Percentiles rank a stretch among this genome's conserved stretches.
These are phyloP conservation scores for Neonectria sp. DNA, from an alignment of 2,329 filamentous ascomycete species.

Conservation along the genomic window DNA sequence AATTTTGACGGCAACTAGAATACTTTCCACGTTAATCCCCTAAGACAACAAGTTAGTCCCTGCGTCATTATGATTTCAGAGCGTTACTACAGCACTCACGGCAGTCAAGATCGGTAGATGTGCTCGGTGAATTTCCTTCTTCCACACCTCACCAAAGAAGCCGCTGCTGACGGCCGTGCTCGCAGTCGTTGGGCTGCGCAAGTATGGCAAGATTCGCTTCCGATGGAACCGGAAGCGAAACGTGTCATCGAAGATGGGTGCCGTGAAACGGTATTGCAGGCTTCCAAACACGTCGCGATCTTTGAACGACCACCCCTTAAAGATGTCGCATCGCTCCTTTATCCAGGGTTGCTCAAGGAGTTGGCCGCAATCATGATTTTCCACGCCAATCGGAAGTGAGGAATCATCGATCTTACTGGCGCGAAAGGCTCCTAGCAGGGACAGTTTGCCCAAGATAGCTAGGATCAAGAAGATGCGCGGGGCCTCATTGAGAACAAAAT, in stretches of 20 bases:
- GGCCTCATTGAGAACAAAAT: not conserved
- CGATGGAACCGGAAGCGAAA: constrained; percentile 1
- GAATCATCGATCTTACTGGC: not conserved
- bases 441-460: not conserved
- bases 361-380: not conserved
- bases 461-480: constrained; percentile 5
- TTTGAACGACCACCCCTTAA: not conserved
- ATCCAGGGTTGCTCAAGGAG: not conserved
- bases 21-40: not conserved
- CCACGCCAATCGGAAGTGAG: not conserved
- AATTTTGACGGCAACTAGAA: not conserved
- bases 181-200: not conserved
- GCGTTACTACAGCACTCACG: not conserved
- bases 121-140: not conserved
- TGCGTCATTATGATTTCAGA: not conserved
- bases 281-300: not conserved
- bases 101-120: not conserved
- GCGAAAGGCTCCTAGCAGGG: not conserved
- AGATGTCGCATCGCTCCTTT: not conserved
- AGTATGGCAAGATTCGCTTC: not conserved
- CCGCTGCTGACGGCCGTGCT: not conserved
- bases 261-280: not conserved
- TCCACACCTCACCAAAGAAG: constrained; percentile 10
- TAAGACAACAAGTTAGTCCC: not conserved
- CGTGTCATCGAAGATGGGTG: not conserved